These are phyloP conservation scores for Aspergillus sp. DNA, from an alignment of 2,329 filamentous ascomycete species.

Conservation along the genomic window DNA sequence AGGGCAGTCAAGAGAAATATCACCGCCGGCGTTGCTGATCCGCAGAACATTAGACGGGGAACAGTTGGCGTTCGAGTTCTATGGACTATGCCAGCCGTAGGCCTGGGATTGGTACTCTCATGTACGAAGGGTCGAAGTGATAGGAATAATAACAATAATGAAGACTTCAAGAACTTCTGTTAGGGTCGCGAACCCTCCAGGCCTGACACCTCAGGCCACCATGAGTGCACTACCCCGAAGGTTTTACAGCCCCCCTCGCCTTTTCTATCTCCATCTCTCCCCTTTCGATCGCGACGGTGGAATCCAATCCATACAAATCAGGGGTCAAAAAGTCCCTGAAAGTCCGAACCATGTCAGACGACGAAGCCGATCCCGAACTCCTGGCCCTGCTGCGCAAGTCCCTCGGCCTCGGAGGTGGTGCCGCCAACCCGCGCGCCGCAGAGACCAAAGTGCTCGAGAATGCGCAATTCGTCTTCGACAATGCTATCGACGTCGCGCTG, in stretches of 20 bases:
- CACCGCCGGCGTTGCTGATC: too few relatives aligned
- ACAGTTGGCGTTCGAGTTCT: too few relatives aligned
- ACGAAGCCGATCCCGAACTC: conserved; percentile 82
- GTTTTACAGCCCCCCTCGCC: too few relatives aligned
- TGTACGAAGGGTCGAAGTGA: too few relatives aligned
- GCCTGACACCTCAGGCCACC: too few relatives aligned
- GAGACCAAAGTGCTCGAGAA: conserved; percentile 75
- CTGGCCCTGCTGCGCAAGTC: conserved; percentile 78
- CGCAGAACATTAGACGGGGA: too few relatives aligned
- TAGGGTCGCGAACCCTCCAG: too few relatives aligned
- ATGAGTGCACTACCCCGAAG: not conserved
- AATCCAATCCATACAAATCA: not conserved
- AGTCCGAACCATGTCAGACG: conserved; percentile 64
- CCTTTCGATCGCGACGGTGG: not conserved
- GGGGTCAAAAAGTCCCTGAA: conserved; percentile 1
- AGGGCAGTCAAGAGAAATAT: too few relatives aligned
- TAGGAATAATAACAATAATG: too few relatives aligned
- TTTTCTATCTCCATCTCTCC: not conserved
- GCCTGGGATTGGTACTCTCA: too few relatives aligned
- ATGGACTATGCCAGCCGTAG: too few relatives aligned
- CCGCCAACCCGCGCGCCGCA: conserved; percentile 48
- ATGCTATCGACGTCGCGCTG: conserved; percentile 84
- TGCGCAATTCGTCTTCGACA: conserved; percentile 82
- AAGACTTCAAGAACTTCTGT: too few relatives aligned
- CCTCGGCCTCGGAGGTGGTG: conserved; percentile 54